Base-by-base conservation (phyloP, 2,329 filamentous ascomycete species). In the Coniochaeta sp. region DNA sequence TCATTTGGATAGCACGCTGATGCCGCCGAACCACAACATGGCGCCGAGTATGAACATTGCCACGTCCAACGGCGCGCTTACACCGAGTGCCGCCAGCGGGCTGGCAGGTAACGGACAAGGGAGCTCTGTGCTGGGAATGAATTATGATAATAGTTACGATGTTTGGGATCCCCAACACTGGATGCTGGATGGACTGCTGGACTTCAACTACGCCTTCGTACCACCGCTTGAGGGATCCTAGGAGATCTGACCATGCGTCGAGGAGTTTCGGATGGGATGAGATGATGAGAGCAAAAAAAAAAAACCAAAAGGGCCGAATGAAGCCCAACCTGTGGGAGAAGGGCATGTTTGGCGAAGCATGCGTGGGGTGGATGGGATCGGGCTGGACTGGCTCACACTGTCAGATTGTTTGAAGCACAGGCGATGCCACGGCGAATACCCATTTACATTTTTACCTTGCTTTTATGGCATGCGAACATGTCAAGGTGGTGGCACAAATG, bases 101-200 rank as follows among this genome's bases (percentile, higher is more conserved):
- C 68, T 83, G 28, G 76, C 73, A 31, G 73, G 76, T 16, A 64
- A 70, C 3, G 74, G 73, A 28, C 65, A 70, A 2, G 74, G 72
- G 28, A 78, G 76, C 64, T 76, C 74, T 67, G 77, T 84, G 69
- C 75, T 84, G 58, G 73, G 73, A 28, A 73, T 84, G 63, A 80
- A 81, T 66, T 88, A 90, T 64, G 81, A 83, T 65, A 83, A 89
- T 67, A 92, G 47, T 24, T 52, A 52, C 22, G 90, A 96, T 72
- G 91, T 96, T 63, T 96, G 96, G 69, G 92, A 96, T 74, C 91
- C 93, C 1, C 81, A 96, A 68, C 91, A 93, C 72, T 97, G 93
- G 93, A 91, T 96, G 79, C 78, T 97, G 62, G 93, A 97, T 72
- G 90, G 90, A 16, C 79, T 93, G 36, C 80, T 95, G 62, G 89